Percentiles rank a stretch among this genome's conserved stretches.
These are phyloP conservation scores for Aspergillus hortae DNA, from an alignment of 2,329 filamentous ascomycete genomes.

Conservation along the genomic window DNA sequence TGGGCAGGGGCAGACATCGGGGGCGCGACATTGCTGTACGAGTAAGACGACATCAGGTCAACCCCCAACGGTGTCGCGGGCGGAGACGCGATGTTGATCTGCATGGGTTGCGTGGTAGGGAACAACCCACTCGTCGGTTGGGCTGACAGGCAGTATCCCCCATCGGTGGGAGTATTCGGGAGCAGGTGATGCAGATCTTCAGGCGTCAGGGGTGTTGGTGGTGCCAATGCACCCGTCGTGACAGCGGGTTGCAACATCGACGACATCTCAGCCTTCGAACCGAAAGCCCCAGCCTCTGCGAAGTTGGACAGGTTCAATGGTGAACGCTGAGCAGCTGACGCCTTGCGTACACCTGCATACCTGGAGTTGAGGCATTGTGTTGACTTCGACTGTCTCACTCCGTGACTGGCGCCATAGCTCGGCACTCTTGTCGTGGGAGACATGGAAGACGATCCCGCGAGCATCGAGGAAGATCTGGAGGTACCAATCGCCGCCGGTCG, in stretches of 20 bases:
- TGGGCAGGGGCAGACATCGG: constrained; percentile 44
- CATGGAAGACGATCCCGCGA: constrained; percentile 37
- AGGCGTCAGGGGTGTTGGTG: constrained; percentile 43
- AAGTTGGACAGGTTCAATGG: constrained; percentile 45
- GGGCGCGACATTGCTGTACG: constrained; percentile 35
- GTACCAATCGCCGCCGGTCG: constrained; percentile 46
- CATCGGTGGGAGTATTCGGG: constrained; percentile 37
- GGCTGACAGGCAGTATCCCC: constrained; percentile 34
- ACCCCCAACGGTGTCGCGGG: constrained; percentile 40
- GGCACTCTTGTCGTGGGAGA: constrained; percentile 38
- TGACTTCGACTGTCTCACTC: constrained; percentile 46
- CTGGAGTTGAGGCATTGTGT: constrained; percentile 42
- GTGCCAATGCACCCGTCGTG: constrained; percentile 35
- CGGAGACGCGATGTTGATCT: constrained; percentile 42
- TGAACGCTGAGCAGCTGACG: constrained; percentile 45
- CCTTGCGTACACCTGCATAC: constrained; percentile 46
- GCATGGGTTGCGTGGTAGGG: constrained; percentile 38
- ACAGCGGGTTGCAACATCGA: constrained; percentile 31
- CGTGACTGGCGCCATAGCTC: constrained; percentile 32
- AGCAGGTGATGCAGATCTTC: constrained; percentile 41
- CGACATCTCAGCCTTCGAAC: constrained; percentile 31
- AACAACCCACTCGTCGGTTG: constrained; percentile 34
- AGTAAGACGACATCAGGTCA: constrained; percentile 36
- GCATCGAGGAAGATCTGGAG: constrained; percentile 34
- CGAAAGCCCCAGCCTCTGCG: constrained; percentile 39